phyloP scores from a whole-genome alignment of 768 basidiomycete genomes.

The Pluteus cervinus region DNA sequence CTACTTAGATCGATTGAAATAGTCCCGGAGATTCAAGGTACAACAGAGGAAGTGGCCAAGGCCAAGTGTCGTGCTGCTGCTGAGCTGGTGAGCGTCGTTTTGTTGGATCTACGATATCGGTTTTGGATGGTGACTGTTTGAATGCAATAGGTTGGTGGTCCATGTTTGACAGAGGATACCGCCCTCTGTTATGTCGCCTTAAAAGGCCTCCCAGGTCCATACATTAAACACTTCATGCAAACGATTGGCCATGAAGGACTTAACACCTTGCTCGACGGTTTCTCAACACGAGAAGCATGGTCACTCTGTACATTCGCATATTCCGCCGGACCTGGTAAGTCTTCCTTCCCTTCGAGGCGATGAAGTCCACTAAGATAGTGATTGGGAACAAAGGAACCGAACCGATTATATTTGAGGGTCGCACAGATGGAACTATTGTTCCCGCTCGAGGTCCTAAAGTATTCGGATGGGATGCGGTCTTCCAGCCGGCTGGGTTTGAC shows the following conservation, averaged over 20 bases:
- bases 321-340: constrained; percentile 65
- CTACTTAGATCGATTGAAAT: background rate
- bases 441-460: constrained; percentile 67
- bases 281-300: constrained; percentile 72
- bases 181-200: constrained; percentile 88
- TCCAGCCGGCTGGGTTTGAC: constrained; percentile 56
- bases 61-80: constrained; percentile 87
- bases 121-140: background rate
- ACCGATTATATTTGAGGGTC: constrained; percentile 74
- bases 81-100: constrained; percentile 59
- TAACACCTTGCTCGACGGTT: constrained; percentile 74
- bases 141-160: constrained; percentile 41
- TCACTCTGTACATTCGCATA: constrained; percentile 98
- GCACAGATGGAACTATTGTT: constrained; percentile 87
- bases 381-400: constrained; percentile 37
- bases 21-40: constrained; percentile 96
- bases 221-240: constrained; percentile 88
- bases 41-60: constrained; percentile 81
- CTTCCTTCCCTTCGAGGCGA: background rate
- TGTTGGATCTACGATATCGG: background rate
- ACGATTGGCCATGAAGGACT: constrained; percentile 64
- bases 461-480: constrained; percentile 92
- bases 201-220: constrained; percentile 90
- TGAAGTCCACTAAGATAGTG: background rate
- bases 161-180: constrained; percentile 84